Evolutionary conservation across 331 rosid genomes (phyloP).

Genomic region (Dryas integrifolia): DNA sequence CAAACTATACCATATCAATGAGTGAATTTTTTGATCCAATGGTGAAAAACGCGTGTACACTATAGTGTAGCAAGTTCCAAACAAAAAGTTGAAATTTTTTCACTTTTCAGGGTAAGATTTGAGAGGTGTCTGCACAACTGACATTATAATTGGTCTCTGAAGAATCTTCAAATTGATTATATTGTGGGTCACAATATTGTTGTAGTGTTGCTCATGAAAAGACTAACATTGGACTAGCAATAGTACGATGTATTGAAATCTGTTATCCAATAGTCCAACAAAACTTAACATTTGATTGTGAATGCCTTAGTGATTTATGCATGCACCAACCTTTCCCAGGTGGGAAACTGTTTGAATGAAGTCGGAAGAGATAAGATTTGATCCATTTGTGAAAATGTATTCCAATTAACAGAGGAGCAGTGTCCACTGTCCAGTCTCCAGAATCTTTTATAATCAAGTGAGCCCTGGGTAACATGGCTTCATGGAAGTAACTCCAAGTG

Average conservation of each 20-base stretch:
- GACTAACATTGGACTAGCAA: constrained; percentile 3
- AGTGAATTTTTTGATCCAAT: too few relatives aligned
- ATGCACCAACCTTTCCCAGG: neutral
- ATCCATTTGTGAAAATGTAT: constrained; percentile 12
- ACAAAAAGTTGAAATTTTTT: neutral
- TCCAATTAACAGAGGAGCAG: neutral
- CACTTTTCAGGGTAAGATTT: neutral
- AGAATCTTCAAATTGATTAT: constrained; percentile 5
- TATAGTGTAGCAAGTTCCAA: too few relatives aligned
- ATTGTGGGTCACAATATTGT: constrained; percentile 14
- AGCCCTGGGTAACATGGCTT: constrained; percentile 12
- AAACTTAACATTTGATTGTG: constrained; percentile 1
- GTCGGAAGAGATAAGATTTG: neutral
- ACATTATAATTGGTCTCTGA: neutral
- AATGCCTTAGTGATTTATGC: neutral
- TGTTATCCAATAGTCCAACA: neutral
- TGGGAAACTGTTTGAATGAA: neutral
- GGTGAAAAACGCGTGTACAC: too few relatives aligned
- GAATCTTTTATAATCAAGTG: neutral
- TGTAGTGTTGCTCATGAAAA: constrained; percentile 15
- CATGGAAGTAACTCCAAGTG: neutral
- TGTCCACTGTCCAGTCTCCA: neutral
- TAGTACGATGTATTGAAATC: constrained; percentile 13
- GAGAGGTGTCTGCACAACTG: constrained; percentile 4
- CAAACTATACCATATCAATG: too few relatives aligned